These are phyloP conservation scores for Lachnellula occidentalis DNA, from an alignment of 2,329 filamentous ascomycete genomes.

Conservation along the genomic window DNA sequence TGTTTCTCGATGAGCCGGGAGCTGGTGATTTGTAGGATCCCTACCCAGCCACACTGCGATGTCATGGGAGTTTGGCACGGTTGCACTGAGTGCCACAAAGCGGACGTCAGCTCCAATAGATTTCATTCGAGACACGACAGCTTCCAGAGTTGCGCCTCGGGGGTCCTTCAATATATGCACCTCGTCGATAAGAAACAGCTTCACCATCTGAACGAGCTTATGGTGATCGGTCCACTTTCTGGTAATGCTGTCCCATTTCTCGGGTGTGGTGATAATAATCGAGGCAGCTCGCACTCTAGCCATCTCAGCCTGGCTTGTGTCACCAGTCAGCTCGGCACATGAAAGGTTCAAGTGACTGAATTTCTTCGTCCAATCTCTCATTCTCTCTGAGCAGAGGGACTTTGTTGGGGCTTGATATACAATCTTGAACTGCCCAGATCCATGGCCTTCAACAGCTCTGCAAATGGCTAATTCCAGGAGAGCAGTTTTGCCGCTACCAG, in stretches of 20 bases:
- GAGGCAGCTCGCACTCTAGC: slow-evolving; percentile 65
- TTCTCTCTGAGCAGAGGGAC: slow-evolving; percentile 70
- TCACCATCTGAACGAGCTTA: slow-evolving; percentile 67
- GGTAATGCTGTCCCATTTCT: slow-evolving; percentile 90
- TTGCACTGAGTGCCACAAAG: slow-evolving; percentile 78
- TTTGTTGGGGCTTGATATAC: slow-evolving; percentile 84
- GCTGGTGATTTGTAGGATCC: slow-evolving; percentile 50
- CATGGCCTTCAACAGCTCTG: slow-evolving; percentile 54
- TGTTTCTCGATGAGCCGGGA: slow-evolving; percentile 60
- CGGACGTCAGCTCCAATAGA: slow-evolving; percentile 68
- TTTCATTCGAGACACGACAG: slow-evolving; percentile 84
- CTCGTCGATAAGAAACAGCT: slow-evolving; percentile 79
- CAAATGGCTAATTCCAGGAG: slow-evolving; percentile 80
- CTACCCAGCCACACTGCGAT: slow-evolving; percentile 76
- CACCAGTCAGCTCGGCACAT: slow-evolving; percentile 76
- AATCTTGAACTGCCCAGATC: slow-evolving; percentile 64
- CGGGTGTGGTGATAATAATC: slow-evolving; percentile 82
- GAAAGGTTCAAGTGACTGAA: slow-evolving; percentile 62
- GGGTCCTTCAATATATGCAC: slow-evolving; percentile 80
- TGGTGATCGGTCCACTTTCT: slow-evolving; percentile 80
- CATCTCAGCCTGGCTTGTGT: slow-evolving; percentile 64
- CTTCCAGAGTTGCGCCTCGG: slow-evolving; percentile 74
- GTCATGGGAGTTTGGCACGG: slow-evolving; percentile 75
- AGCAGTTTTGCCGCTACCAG: slow-evolving; percentile 79
- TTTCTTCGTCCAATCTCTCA: slow-evolving; percentile 72